Evolutionary conservation across 2,329 filamentous ascomycete species (phyloP), one percentile per base, ranked within the genome.

Genomic region (Rhexocercosporidium sp.): DNA sequence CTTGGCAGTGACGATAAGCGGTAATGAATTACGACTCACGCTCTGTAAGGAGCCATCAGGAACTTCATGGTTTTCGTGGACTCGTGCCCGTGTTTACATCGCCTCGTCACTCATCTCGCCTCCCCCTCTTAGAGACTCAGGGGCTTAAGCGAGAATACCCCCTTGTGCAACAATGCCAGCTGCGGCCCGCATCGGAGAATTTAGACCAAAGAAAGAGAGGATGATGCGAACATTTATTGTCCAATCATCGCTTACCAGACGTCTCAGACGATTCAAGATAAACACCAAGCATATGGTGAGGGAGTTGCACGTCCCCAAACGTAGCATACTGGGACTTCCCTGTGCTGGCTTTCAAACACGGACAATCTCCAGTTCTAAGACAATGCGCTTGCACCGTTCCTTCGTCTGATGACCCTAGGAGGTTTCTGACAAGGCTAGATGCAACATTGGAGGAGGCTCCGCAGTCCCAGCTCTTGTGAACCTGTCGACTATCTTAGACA

Each of bases 151-250:
- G 49, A 54, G 27, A n/a, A 27, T 20, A 37, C n/a, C 9, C 31
- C 34, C 18, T 41, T 25, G 54, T 41, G 34, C 34, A 20, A 57
- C 54, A 25, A 3, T 53, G 49, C 34, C 34, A 37, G 18, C 12
- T 39, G 54, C 54, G 34, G 54, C 54, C 54, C 34, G 54, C 54
- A 39, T 41, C 54, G 54, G 54, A 57, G 53, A 57, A 8, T 27
- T 57, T 57, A 22, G 20, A 57, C 54, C 34, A 41, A 57, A 18
- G 8, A 37, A 41, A 56, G 9, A 5, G 34, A 27, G 14, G 54
- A 14, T 4, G 3, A 37, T 56, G 53, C 14, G 47, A 37, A 12
- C 14, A 31, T 34, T 9, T 12, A 56, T 22, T 1, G 18, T 29
- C 53, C n/a, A 56, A 56, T 53, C 49, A 53, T 2, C 9, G 9